phyloP scores from a whole-genome alignment of 2,329 filamentous ascomycete species.

The Hirsutella thompsonii region DNA sequence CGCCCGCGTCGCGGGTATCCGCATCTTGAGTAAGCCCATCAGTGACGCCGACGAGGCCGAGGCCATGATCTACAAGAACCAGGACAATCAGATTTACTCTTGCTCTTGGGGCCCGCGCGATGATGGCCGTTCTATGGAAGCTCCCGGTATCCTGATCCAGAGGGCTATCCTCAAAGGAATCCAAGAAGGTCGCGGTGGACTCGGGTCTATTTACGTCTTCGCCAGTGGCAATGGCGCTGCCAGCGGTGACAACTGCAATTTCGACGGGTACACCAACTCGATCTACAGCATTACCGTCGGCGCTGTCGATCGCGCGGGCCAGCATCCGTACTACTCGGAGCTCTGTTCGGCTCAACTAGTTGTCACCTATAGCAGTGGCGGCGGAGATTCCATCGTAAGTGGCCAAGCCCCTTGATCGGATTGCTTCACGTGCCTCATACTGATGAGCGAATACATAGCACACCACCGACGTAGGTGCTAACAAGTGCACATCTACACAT shows the following conservation, averaged over 20 bases:
- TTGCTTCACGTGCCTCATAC: too few relatives aligned
- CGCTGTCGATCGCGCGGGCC: constrained; percentile 73
- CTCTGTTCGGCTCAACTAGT: constrained; percentile 91
- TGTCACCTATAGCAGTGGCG: constrained; percentile 91
- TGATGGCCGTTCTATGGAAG: constrained; percentile 88
- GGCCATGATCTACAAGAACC: constrained; percentile 83
- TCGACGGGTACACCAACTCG: constrained; percentile 98
- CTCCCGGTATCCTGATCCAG: constrained; percentile 75
- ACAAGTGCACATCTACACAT: constrained; percentile 69
- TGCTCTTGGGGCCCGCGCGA: constrained; percentile 98
- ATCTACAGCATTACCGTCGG: constrained; percentile 98
- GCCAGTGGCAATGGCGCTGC: constrained; percentile 83
- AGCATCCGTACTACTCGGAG: constrained; percentile 94
- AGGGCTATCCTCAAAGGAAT: constrained; percentile 86
- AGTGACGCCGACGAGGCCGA: constrained; percentile 84
- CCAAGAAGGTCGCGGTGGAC: constrained; percentile 71
- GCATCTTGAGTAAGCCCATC: constrained; percentile 84
- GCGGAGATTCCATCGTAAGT: constrained; percentile 66
- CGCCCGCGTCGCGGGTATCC: constrained; percentile 77
- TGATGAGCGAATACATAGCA: constrained; percentile 43
- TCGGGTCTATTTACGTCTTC: constrained; percentile 91
- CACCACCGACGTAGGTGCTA: constrained; percentile 83
- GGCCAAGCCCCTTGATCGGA: background rate
- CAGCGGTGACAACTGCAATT: constrained; percentile 92
- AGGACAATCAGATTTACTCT: constrained; percentile 93